Evolutionary conservation across 2,329 filamentous ascomycete species (phyloP).

Genomic region (Colletotrichum liriopes): DNA sequence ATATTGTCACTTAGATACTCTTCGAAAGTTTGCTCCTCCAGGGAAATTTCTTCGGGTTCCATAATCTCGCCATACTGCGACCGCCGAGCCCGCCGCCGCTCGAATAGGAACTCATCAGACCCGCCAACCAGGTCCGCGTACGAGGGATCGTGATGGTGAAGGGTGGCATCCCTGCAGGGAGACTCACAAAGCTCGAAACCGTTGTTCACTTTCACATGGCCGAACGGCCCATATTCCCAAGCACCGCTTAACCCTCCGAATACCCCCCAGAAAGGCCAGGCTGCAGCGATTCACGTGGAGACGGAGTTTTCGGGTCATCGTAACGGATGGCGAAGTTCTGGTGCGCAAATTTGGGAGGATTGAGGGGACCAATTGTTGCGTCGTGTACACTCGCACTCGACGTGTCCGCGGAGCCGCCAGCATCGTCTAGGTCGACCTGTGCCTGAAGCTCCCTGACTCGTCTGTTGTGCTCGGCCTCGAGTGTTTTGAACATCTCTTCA

Average conservation of each 20-base stretch:
- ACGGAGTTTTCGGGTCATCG: too few species aligned
- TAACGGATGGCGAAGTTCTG: too few species aligned
- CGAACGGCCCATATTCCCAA: not conserved
- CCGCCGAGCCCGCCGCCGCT: not conserved
- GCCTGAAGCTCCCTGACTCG: slow-evolving; percentile 1
- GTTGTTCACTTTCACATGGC: not conserved
- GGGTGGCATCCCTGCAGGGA: not conserved
- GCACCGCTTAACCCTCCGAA: not conserved
- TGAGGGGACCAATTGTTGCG: not conserved
- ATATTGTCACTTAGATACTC: not conserved
- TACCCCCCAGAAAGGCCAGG: not conserved
- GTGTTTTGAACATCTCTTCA: not conserved
- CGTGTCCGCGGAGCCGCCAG: not conserved
- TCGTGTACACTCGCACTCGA: not conserved
- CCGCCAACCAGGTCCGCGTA: not conserved
- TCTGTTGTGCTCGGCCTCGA: not conserved
- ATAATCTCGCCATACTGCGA: not conserved
- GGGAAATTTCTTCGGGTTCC: not conserved
- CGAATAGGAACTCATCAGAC: not conserved
- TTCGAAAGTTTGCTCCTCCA: not conserved
- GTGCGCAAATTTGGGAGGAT: not conserved
- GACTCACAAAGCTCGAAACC: too few species aligned
- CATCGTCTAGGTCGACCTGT: not conserved
- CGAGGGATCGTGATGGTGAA: not conserved
- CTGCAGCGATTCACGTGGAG: not conserved